Evolutionary conservation across 2,329 filamentous ascomycete species (phyloP), one percentile per base, ranked within the genome.

Genomic region (Incumbomyces delicatus): DNA sequence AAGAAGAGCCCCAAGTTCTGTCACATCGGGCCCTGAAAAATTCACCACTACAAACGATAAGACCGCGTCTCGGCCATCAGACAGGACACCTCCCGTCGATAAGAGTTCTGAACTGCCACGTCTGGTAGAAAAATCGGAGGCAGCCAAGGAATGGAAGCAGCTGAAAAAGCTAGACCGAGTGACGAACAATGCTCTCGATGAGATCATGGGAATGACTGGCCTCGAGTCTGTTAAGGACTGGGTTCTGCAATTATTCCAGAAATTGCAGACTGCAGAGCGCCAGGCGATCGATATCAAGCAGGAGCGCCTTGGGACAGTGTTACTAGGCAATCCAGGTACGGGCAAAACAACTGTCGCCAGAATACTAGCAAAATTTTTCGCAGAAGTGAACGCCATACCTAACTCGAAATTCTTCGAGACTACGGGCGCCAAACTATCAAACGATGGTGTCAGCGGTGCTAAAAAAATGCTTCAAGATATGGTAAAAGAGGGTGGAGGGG

Each of bases 341-440:
- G 83, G 81, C 76, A 88, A 88, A 66, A 90, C 85, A 0, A 89
- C 85, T 0, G 80, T 89, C 0, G 85, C 85, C 0, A 72, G 84
- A 0, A 63, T 84, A 0, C 88, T 86, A 48, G 81, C 76, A 0
- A 71, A 77, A 6, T 82, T 87, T 31, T 66, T 90, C 0, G 70
- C 73, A 0, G 72, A 76, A 0, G 64, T 85, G 0, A 78, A 80
- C 0, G 76, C 78, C 0, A 67, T 90, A 4, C 71, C 81, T 0
- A 82, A 83, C 0, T 60, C 61, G 7, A 49, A 54, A 2, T 83
- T 88, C 50, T 60, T 78, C 6, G 84, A 89, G 53, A 83, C 76
- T 0, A 82, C 83, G 0, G 85, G 84, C 0, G 77, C 84, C 0
- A 69, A 72, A 13, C 70, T 90, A 0, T 78, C 83, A 0, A 77